phyloP scores from a whole-genome alignment of 768 basidiomycete species.

The Strobilomyces confusus region DNA sequence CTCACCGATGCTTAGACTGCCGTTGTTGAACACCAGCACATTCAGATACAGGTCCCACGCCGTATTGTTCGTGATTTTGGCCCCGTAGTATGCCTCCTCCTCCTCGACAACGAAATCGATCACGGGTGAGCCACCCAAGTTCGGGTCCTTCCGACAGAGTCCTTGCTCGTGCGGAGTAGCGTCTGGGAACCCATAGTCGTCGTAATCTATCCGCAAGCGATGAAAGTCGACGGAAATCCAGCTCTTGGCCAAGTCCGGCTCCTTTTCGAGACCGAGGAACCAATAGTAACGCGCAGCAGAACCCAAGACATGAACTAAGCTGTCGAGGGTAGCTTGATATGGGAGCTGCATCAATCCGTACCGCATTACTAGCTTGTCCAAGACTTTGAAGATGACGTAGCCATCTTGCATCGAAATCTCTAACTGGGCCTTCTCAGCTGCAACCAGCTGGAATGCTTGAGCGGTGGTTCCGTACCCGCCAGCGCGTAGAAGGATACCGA shows the following conservation, averaged over 20 bases:
- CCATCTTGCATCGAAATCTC: not conserved
- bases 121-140: not conserved
- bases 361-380: constrained; percentile 5
- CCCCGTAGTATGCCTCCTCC: constrained; percentile 27
- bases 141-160: constrained; percentile 2
- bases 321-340: not conserved
- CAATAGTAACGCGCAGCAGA: constrained; percentile 21
- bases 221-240: constrained; percentile 17
- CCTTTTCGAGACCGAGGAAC: constrained; percentile 16
- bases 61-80: constrained; percentile 35
- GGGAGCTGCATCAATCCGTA: constrained; percentile 1
- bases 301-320: not conserved
- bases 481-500: not conserved
- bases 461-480: no score
- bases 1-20: constrained; percentile 35
- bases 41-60: constrained; percentile 35
- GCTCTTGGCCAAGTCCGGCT: not conserved
- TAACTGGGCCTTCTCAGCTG: not conserved
- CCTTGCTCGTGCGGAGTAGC: not conserved
- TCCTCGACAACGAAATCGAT: constrained; percentile 20
- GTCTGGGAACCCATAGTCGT: not conserved
- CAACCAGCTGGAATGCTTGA: not conserved
- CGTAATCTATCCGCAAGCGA: not conserved
- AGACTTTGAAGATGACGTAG: not conserved
- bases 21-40: constrained; percentile 41